These are phyloP conservation scores for Claviceps sp. DNA, from an alignment of 2,329 filamentous ascomycete genomes.

Conservation along the genomic window DNA sequence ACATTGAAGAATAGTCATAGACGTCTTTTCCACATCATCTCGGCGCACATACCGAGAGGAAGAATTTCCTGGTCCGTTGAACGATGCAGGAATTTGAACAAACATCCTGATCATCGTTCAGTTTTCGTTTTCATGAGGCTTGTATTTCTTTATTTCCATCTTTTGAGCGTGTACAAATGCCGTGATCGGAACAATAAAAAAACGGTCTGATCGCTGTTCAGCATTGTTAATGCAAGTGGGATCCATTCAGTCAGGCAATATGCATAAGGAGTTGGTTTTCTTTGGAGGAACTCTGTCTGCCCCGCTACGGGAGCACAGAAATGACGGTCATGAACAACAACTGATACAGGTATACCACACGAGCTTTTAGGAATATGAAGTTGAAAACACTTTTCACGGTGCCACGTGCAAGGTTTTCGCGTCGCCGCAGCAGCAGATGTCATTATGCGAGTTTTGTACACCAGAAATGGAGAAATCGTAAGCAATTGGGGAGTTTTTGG, in stretches of 20 bases:
- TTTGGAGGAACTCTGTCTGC: neutral
- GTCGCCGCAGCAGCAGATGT: neutral
- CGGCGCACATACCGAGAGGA: neutral
- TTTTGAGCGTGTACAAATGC: neutral
- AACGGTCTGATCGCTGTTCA: neutral
- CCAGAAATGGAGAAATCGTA: no score
- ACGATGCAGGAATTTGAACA: neutral
- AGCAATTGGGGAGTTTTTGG: no score
- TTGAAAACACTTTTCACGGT: neutral
- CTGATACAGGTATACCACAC: constrained; percentile 7
- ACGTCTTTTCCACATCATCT: neutral
- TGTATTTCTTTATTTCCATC: neutral
- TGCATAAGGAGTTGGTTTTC: constrained; percentile 1
- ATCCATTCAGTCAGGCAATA: neutral
- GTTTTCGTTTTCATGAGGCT: neutral
- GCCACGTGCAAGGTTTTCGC: neutral
- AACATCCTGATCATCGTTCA: neutral
- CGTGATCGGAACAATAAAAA: neutral
- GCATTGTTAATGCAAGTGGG: neutral
- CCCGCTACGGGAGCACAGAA: neutral
- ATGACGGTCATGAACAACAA: constrained; percentile 5
- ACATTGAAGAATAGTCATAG: neutral
- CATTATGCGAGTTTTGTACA: neutral
- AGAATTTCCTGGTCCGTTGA: neutral
- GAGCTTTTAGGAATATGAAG: constrained; percentile 1